Evolutionary conservation across 1,284 basidiomycete genomes (phyloP).

Genomic region (Cutaneotrichosporon sp.): DNA sequence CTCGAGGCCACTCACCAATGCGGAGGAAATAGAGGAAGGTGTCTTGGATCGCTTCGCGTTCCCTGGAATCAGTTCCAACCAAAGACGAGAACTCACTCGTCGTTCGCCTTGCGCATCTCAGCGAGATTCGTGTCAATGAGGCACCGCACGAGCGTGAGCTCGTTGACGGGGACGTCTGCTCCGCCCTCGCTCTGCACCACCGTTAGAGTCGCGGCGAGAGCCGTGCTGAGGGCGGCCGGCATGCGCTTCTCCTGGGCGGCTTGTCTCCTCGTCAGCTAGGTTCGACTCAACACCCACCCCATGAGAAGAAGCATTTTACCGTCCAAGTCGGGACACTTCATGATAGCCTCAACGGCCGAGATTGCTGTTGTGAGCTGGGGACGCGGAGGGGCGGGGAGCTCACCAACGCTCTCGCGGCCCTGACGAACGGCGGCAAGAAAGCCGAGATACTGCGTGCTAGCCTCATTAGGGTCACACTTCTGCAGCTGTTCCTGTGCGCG

Average conservation of each 20-base stretch:
- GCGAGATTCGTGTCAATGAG: conserved; percentile 6
- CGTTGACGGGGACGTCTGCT: conserved; percentile 1
- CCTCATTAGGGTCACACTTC: conserved; percentile 11
- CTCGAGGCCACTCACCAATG: background rate
- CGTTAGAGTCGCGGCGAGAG: background rate
- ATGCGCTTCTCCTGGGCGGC: conserved; percentile 8
- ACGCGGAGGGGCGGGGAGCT: background rate
- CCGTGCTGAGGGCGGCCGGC: background rate
- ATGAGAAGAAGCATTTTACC: conserved; percentile 19
- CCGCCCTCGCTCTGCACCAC: background rate
- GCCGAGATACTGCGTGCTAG: conserved; percentile 20
- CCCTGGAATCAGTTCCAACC: background rate
- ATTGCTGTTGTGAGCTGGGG: background rate
- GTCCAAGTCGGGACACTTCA: conserved; percentile 18
- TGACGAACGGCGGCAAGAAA: conserved; percentile 14
- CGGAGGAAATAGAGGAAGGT: conserved; percentile 1
- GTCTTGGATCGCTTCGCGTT: background rate
- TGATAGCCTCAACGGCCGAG: conserved; percentile 12
- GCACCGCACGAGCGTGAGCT: conserved; percentile 5
- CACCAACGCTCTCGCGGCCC: conserved; percentile 5
- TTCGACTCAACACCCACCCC: conserved; percentile 4
- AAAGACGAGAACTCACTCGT: background rate
- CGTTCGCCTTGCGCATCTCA: background rate
- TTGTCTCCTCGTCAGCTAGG: background rate
- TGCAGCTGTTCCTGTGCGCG: conserved; percentile 5